Conservation (phyloP, 1,139 yeast species). For the Pichia sp. region DNA sequence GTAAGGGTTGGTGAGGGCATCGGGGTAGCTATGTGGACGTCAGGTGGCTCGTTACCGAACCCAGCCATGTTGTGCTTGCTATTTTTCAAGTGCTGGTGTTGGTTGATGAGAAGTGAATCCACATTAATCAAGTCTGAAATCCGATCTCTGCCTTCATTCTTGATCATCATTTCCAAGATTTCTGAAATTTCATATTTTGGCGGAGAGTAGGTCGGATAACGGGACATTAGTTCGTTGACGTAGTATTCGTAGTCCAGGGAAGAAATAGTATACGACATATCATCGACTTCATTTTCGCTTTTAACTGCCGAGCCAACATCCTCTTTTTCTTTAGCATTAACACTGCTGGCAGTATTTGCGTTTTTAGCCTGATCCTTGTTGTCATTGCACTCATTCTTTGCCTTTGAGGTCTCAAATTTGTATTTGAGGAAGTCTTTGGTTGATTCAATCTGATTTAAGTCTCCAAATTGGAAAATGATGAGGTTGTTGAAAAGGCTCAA, state of each 20-base stretch:
- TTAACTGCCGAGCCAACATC: slow-evolving; percentile 1
- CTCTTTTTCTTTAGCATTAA: slow-evolving; percentile 1
- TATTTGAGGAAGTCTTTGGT: slow-evolving; percentile 48
- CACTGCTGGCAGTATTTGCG: background rate
- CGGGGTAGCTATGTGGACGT: slow-evolving; percentile 80
- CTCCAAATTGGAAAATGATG: slow-evolving; percentile 65
- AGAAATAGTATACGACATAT: slow-evolving; percentile 34
- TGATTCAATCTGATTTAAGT: slow-evolving; percentile 36
- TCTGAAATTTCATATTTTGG: slow-evolving; percentile 44
- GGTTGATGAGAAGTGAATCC: slow-evolving; percentile 33
- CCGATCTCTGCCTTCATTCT: slow-evolving; percentile 16
- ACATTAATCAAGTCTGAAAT: slow-evolving; percentile 42
- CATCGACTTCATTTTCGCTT: slow-evolving; percentile 19
- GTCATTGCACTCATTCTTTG: background rate
- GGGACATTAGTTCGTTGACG: slow-evolving; percentile 64
- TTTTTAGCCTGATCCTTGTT: background rate
- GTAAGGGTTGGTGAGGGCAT: slow-evolving; percentile 79
- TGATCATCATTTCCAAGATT: slow-evolving; percentile 42
- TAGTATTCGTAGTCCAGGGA: slow-evolving; percentile 79
- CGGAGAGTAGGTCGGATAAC: slow-evolving; percentile 68
- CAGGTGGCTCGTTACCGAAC: slow-evolving; percentile 36
- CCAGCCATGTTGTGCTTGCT: slow-evolving; percentile 5
- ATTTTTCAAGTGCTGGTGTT: slow-evolving; percentile 27
- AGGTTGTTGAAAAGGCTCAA: slow-evolving; percentile 56
- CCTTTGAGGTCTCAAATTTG: slow-evolving; percentile 20